Conservation (phyloP, 1,284 basidiomycete species). For the Fomes fomentarius region DNA sequence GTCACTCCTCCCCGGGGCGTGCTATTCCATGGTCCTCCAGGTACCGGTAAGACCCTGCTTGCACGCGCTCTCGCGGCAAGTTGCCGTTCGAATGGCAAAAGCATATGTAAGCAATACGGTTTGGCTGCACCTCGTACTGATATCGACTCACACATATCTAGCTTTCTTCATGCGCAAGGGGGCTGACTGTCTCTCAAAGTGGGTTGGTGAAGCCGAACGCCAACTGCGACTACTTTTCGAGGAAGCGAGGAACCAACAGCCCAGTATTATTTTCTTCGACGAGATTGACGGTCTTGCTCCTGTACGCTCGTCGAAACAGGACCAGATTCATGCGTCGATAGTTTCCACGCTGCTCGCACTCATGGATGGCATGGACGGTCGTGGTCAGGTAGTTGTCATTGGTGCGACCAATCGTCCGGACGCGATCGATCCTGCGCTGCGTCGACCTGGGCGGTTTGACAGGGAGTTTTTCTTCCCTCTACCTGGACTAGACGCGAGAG, state of each 20-base stretch:
- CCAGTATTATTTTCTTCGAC: conserved; percentile 96
- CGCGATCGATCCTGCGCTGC: conserved; percentile 93
- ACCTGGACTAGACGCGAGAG: conserved; percentile 83
- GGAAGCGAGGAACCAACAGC: conserved; percentile 91
- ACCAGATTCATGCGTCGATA: conserved; percentile 98
- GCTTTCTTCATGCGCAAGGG: conserved; percentile 99
- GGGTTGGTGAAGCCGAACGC: conserved; percentile 99
- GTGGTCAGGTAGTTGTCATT: conserved; percentile 97
- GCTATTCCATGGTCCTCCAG: conserved; percentile 95
- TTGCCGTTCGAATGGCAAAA: conserved; percentile 87
- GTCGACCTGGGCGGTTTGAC: conserved; percentile 96
- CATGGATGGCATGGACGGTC: conserved; percentile 99
- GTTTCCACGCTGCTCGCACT: conserved; percentile 95
- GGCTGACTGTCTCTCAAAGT: conserved; percentile 97
- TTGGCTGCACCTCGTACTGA: not conserved
- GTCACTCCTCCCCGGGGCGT: conserved; percentile 97
- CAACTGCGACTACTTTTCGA: conserved; percentile 96
- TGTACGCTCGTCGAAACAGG: conserved; percentile 96
- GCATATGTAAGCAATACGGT: conserved; percentile 69
- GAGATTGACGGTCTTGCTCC: conserved; percentile 99
- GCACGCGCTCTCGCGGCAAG: conserved; percentile 95
- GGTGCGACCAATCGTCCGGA: conserved; percentile 98
- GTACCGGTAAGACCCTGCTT: conserved; percentile 92
- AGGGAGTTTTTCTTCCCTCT: conserved; percentile 98
- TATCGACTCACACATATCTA: conserved; percentile 35